These are phyloP conservation scores for Pontederia crassipes DNA, from an alignment of 176 grass and related monocot genomes.

Conservation along the genomic window DNA sequence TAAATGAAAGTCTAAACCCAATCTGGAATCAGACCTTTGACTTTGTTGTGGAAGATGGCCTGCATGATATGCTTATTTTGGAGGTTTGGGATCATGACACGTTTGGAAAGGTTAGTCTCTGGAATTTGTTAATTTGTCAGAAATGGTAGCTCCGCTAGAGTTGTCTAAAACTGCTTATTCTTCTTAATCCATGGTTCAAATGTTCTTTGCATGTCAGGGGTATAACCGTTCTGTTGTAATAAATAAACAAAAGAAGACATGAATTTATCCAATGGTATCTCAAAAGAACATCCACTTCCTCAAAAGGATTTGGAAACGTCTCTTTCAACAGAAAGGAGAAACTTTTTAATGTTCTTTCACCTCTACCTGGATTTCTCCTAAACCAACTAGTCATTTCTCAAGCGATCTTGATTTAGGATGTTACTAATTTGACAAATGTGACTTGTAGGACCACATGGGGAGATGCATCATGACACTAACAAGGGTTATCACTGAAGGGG, in stretches of 20 bases:
- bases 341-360: not conserved
- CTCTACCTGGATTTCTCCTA: not conserved
- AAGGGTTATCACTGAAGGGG: conserved; percentile 70
- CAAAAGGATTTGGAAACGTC: too few species aligned
- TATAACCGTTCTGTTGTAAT: too few species aligned
- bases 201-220: too few species aligned
- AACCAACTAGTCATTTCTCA: not conserved
- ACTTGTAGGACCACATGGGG: conserved; percentile 68
- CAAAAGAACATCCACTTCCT: too few species aligned
- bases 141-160: too few species aligned
- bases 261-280: too few species aligned
- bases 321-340: not conserved
- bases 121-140: too few species aligned
- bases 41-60: conserved; percentile 88
- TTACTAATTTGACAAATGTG: conserved; percentile 9
- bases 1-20: conserved; percentile 77
- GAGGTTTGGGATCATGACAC: conserved; percentile 98
- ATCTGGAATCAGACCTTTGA: conserved; percentile 97
- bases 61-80: conserved; percentile 98
- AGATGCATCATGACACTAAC: conserved; percentile 97
- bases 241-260: too few species aligned
- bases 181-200: too few species aligned
- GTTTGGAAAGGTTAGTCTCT: conserved; percentile 74
- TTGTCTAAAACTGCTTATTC: too few species aligned
- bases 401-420: conserved; percentile 1